Percentiles rank a stretch among this genome's conserved stretches.
Evolutionary conservation across 495 filamentous ascomycete species (phyloP).

Genomic region (Viridothelium virens): DNA sequence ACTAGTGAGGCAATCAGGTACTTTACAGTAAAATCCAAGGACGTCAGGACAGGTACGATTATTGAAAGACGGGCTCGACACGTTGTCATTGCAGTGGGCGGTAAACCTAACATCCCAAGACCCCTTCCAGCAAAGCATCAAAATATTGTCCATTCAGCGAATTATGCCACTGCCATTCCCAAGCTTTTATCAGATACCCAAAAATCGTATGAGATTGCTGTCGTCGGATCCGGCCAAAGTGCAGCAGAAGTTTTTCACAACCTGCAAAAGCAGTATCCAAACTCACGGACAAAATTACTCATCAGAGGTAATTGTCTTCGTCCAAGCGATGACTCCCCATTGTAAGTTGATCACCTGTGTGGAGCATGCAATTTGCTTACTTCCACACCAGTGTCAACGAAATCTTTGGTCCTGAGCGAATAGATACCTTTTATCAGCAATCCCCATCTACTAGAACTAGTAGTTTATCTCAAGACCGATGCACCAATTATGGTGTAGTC

Average conservation of each 20-base stretch:
- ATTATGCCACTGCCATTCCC: constrained; percentile 61
- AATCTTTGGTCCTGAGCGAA: constrained; percentile 80
- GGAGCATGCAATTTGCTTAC: constrained; percentile 23
- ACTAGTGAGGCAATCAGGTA: constrained; percentile 38
- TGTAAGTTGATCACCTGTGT: constrained; percentile 51
- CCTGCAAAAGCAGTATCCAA: constrained; percentile 72
- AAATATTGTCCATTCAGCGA: constrained; percentile 80
- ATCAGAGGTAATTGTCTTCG: constrained; percentile 72
- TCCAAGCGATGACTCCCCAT: constrained; percentile 91
- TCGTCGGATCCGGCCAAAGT: constrained; percentile 84
- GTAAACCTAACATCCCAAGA: constrained; percentile 67
- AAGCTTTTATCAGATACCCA: constrained; percentile 50
- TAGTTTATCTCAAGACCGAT: constrained; percentile 56
- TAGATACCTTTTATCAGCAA: constrained; percentile 64
- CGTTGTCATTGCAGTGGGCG: constrained; percentile 81
- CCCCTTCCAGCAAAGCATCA: constrained; percentile 53
- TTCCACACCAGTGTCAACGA: constrained; percentile 68
- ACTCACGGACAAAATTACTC: constrained; percentile 64
- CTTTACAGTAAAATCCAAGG: constrained; percentile 50
- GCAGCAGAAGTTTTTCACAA: constrained; percentile 94
- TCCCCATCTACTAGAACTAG: constrained; percentile 52
- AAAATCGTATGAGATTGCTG: constrained; percentile 62
- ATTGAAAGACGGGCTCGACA: constrained; percentile 57
- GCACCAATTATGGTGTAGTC: constrained; percentile 92
- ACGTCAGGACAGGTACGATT: constrained; percentile 45